Evolutionary conservation across 768 basidiomycete genomes (phyloP), one percentile per base, ranked within the genome.

Genomic region (Tylopilus cervinicoccineus): DNA sequence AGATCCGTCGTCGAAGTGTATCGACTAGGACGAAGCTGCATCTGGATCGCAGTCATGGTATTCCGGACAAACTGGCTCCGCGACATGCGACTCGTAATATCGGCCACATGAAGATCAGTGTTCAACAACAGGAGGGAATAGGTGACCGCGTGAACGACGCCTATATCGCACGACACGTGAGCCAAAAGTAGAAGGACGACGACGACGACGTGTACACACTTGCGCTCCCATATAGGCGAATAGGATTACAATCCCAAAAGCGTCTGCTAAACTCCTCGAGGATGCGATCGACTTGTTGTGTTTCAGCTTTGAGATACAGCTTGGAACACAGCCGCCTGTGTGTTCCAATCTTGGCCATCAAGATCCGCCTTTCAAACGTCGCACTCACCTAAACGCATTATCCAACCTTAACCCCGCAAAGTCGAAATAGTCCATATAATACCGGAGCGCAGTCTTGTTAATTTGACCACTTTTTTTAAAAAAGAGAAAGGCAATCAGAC

Each of bases 211-310:
- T 26, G 23, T 4, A 74, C 89, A 63, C 59, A 93, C 93, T 87
- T 8, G 91, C 77, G 61, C 83, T 89, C 37, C 90, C 91, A 62
- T 86, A 94, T n/a, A 89, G 57, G 20, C 79, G 79, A 2, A 71
- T 71, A 0, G 89, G 86, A 63, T 98, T 98, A 64, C 91, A 93
- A 37, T 93, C 84, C 81, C 84, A 96, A 66, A 92, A 99, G 9
- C 92, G 81, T 33, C 81, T 74, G 59, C 90, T 90, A 59, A 99
- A 97, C 53, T 84, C 85, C 51, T 92, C 93, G 6, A 99, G 76
- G 52, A 99, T 97, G 36, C 96, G 84, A 66, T 98, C 96, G 36
- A 99, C 87, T 70, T 98, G 94, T 62, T 99, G 96, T 0, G 95
- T 95, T 67, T 99, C 96, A 2, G 84, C 96, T 67, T 93, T 94